Percentiles rank a stretch among this genome's conserved stretches.
These are phyloP conservation scores for Xanthoconium separans DNA, from an alignment of 1,284 basidiomycete genomes.

Conservation along the genomic window DNA sequence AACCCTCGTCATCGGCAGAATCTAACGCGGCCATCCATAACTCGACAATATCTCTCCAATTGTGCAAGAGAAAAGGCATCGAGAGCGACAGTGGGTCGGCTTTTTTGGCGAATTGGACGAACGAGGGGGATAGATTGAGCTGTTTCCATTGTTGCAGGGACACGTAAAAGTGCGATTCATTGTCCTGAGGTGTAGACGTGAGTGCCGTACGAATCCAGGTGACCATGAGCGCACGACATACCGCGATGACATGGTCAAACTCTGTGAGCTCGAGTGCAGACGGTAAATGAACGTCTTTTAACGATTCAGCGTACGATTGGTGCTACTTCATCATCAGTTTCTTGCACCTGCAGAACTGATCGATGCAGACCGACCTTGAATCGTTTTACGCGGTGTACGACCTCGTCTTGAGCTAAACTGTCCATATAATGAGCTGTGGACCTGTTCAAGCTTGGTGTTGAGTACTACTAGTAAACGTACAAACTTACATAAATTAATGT, in stretches of 20 bases:
- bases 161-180: slow-evolving; percentile 70
- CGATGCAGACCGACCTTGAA: slow-evolving; percentile 40
- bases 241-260: slow-evolving; percentile 61
- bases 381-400: slow-evolving; percentile 37
- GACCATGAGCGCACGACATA: slow-evolving; percentile 29
- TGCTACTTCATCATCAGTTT: slow-evolving; percentile 42
- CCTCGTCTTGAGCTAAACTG: slow-evolving; percentile 20
- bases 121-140: slow-evolving; percentile 77
- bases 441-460: too few species aligned
- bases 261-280: slow-evolving; percentile 58
- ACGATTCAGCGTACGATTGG: slow-evolving; percentile 65
- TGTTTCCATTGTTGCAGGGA: slow-evolving; percentile 72
- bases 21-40: slow-evolving; percentile 60
- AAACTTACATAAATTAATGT: too few species aligned
- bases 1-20: slow-evolving; percentile 63
- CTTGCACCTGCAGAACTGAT: background rate
- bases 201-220: background rate
- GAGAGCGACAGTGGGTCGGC: slow-evolving; percentile 66
- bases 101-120: slow-evolving; percentile 67
- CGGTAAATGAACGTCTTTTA: slow-evolving; percentile 72
- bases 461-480: too few species aligned
- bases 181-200: slow-evolving; percentile 47
- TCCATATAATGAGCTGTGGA: too few species aligned
- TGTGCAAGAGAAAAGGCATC: slow-evolving; percentile 79
- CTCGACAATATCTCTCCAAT: slow-evolving; percentile 67